Percentiles rank a stretch among this genome's conserved stretches.
These are phyloP conservation scores for Melastoma candidum DNA, from an alignment of 441 rosid species.

Conservation along the genomic window DNA sequence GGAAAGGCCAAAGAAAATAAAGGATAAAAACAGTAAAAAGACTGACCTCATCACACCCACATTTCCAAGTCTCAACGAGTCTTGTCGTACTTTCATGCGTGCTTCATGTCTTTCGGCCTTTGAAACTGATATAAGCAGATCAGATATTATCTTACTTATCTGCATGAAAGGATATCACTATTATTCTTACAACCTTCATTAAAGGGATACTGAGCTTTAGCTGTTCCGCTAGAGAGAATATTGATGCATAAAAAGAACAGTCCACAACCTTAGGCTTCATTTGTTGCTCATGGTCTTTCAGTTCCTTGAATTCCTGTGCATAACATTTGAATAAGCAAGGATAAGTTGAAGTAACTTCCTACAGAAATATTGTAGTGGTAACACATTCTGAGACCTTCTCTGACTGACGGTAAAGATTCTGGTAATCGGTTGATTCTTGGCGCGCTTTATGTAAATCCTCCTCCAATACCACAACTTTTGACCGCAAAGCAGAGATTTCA, in stretches of 20 bases:
- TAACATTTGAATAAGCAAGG: background rate
- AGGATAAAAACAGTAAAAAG: background rate
- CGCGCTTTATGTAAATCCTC: constrained; percentile 75
- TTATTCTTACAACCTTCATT: no score
- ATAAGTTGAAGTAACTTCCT: background rate
- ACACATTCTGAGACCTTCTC: constrained; percentile 48
- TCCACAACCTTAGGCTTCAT: constrained; percentile 76
- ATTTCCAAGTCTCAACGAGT: constrained; percentile 93
- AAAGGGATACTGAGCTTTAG: no score
- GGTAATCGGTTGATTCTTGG: constrained; percentile 57
- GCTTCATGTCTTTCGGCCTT: constrained; percentile 98
- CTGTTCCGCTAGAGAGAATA: no score
- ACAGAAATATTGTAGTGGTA: background rate
- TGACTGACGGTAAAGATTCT: constrained; percentile 41
- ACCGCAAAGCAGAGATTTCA: constrained; percentile 52
- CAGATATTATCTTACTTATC: constrained; percentile 89
- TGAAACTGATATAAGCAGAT: constrained; percentile 90
- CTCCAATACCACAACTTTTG: constrained; percentile 57
- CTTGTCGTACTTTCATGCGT: constrained; percentile 88
- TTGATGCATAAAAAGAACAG: no score
- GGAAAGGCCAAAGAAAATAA: constrained; percentile 3
- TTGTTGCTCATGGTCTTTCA: constrained; percentile 75
- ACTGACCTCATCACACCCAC: constrained; percentile 90
- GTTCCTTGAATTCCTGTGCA: constrained; percentile 76
- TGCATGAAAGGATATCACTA: constrained; percentile 24